phyloP scores from a whole-genome alignment of 805 yeast genomes.

The Starmera pachycereana region DNA sequence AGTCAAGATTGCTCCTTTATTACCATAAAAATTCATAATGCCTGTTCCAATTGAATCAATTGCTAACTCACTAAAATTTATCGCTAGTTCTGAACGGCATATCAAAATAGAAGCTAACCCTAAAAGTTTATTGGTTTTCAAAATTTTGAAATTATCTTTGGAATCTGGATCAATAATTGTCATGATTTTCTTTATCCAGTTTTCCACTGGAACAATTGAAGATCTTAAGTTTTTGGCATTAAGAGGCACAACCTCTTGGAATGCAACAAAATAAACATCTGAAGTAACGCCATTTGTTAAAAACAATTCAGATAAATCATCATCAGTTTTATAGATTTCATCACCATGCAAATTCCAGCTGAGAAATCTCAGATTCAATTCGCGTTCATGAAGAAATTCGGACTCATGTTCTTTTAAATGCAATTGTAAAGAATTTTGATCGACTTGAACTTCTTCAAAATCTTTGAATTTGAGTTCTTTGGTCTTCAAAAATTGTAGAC shows the following conservation, averaged over 20 bases:
- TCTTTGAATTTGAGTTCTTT: conserved; percentile 1
- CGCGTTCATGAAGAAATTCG: conserved; percentile 10
- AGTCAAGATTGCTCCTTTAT: conserved; percentile 47
- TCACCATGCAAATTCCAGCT: conserved; percentile 32
- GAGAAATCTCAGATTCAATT: conserved; percentile 18
- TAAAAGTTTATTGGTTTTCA: conserved; percentile 37
- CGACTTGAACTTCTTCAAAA: neutral
- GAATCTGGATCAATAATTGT: conserved; percentile 16
- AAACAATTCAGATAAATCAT: conserved; percentile 10
- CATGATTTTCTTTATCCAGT: conserved; percentile 23
- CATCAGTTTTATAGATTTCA: conserved; percentile 11
- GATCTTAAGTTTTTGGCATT: conserved; percentile 28
- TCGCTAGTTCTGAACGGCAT: conserved; percentile 20
- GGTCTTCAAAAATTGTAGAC: neutral
- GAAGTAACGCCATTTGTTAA: neutral
- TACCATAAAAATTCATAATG: conserved; percentile 46
- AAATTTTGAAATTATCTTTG: conserved; percentile 11
- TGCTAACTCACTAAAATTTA: conserved; percentile 29
- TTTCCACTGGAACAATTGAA: conserved; percentile 21
- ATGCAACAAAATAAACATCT: conserved; percentile 31
- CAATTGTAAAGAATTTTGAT: conserved; percentile 3
- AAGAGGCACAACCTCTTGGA: conserved; percentile 43
- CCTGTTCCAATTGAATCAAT: conserved; percentile 45
- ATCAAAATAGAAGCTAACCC: conserved; percentile 41
- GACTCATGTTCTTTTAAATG: conserved; percentile 8